Evolutionary conservation across 805 yeast genomes (phyloP).

Genomic region (Suhomyces pyralidae): DNA sequence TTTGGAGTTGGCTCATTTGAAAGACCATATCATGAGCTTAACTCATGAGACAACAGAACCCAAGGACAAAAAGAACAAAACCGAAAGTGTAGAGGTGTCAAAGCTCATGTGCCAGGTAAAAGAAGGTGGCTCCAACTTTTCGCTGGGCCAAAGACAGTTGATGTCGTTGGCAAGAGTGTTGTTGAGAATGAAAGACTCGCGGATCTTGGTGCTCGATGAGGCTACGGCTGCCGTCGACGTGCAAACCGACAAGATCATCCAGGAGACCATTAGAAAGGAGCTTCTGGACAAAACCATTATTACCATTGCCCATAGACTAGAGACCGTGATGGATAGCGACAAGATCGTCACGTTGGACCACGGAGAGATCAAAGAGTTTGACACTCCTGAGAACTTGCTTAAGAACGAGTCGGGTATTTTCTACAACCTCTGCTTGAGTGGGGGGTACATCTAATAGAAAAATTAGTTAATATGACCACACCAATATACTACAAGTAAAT

Average conservation of each 20-base stretch:
- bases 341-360: conserved; percentile 68
- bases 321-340: conserved; percentile 85
- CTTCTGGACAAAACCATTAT: conserved; percentile 76
- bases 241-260: conserved; percentile 77
- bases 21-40: conserved; percentile 14
- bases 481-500: no score
- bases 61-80: neutral
- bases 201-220: conserved; percentile 27
- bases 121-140: conserved; percentile 82
- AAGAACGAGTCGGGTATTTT: conserved; percentile 44
- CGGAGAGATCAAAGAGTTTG: conserved; percentile 78
- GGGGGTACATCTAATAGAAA: conserved; percentile 30
- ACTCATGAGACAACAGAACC: conserved; percentile 3
- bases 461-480: no score
- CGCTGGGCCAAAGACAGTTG: conserved; percentile 86
- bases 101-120: conserved; percentile 31
- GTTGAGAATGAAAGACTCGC: conserved; percentile 36
- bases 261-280: conserved; percentile 72
- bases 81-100: neutral
- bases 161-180: conserved; percentile 83
- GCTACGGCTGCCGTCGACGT: conserved; percentile 78
- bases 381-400: conserved; percentile 55
- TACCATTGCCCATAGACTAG: conserved; percentile 87
- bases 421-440: conserved; percentile 49
- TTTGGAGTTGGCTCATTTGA: conserved; percentile 18